Evolutionary conservation across 2,329 filamentous ascomycete genomes (phyloP).

Genomic region (Cordyceps tenuipes): DNA sequence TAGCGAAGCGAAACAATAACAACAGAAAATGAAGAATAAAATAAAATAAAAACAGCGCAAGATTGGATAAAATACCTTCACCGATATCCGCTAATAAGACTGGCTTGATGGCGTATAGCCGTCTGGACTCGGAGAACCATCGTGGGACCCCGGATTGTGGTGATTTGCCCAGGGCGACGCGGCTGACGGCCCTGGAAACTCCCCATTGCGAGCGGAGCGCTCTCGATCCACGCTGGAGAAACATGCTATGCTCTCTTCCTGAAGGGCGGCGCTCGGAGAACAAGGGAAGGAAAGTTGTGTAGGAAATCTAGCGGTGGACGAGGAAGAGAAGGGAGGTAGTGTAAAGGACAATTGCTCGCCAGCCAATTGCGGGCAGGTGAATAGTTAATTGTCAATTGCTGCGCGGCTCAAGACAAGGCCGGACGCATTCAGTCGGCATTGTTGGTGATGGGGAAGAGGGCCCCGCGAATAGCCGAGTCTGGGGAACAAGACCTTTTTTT

Average conservation of each 20-base stretch:
- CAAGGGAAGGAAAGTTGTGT: neutral
- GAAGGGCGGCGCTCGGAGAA: neutral
- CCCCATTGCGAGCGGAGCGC: slow-evolving; percentile 44
- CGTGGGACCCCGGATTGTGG: slow-evolving; percentile 27
- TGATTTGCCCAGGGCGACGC: slow-evolving; percentile 24
- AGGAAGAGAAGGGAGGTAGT: neutral
- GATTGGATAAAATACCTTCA: slow-evolving; percentile 51
- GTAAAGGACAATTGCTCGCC: neutral
- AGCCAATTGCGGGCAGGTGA: slow-evolving; percentile 8
- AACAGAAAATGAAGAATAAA: too few species aligned
- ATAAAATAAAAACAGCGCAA: neutral
- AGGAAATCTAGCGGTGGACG: neutral
- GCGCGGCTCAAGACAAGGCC: slow-evolving; percentile 15
- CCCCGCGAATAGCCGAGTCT: slow-evolving; percentile 32
- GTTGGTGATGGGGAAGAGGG: slow-evolving; percentile 20
- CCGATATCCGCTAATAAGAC: slow-evolving; percentile 80
- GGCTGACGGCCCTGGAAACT: slow-evolving; percentile 32
- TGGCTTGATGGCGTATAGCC: slow-evolving; percentile 58
- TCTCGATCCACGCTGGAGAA: slow-evolving; percentile 44
- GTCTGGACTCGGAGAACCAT: slow-evolving; percentile 43
- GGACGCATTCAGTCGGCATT: slow-evolving; percentile 28
- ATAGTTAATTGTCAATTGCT: neutral
- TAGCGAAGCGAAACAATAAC: neutral
- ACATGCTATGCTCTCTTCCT: slow-evolving; percentile 34
- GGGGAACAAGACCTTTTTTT: too few species aligned